Percentiles rank a stretch among this genome's conserved stretches.
phyloP scores from a whole-genome alignment of 2,329 filamentous ascomycete species.

The Cladophialophora chaetospira region DNA sequence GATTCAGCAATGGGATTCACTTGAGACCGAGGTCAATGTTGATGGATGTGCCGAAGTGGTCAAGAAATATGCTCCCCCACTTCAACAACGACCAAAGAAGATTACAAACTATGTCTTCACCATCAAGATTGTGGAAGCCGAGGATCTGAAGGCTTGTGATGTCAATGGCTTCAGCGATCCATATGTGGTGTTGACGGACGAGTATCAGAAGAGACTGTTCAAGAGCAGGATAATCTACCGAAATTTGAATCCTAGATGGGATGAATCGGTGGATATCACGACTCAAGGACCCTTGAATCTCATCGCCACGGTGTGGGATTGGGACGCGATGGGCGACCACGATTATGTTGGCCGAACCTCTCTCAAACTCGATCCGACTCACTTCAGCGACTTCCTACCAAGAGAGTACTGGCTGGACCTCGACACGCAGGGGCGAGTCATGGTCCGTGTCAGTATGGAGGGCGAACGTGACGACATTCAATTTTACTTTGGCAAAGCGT shows the following conservation, averaged over 20 bases:
- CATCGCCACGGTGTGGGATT: slow-evolving; percentile 97
- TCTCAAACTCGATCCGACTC: slow-evolving; percentile 93
- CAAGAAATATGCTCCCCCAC: slow-evolving; percentile 70
- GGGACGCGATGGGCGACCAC: slow-evolving; percentile 94
- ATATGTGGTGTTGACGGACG: slow-evolving; percentile 94
- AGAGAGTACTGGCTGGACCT: slow-evolving; percentile 97
- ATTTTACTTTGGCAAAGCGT: slow-evolving; percentile 97
- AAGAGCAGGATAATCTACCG: slow-evolving; percentile 92
- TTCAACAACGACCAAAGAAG: slow-evolving; percentile 66
- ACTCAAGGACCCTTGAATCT: slow-evolving; percentile 89
- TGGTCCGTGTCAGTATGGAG: slow-evolving; percentile 96
- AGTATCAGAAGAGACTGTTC: slow-evolving; percentile 93
- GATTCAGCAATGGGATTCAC: slow-evolving; percentile 84
- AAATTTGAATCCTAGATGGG: slow-evolving; percentile 92
- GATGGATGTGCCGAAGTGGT: slow-evolving; percentile 86
- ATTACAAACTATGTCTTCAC: slow-evolving; percentile 94
- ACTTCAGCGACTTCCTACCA: slow-evolving; percentile 94
- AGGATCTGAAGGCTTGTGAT: slow-evolving; percentile 97
- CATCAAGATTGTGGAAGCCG: slow-evolving; percentile 96
- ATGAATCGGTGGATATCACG: slow-evolving; percentile 94
- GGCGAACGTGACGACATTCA: slow-evolving; percentile 97
- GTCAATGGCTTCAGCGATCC: slow-evolving; percentile 92
- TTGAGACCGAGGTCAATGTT: slow-evolving; percentile 87
- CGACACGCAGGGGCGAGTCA: slow-evolving; percentile 86
- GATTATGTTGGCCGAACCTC: slow-evolving; percentile 97